These are phyloP conservation scores for Kodamaea nitidulidarum DNA, from an alignment of 805 yeast species.

Conservation along the genomic window DNA sequence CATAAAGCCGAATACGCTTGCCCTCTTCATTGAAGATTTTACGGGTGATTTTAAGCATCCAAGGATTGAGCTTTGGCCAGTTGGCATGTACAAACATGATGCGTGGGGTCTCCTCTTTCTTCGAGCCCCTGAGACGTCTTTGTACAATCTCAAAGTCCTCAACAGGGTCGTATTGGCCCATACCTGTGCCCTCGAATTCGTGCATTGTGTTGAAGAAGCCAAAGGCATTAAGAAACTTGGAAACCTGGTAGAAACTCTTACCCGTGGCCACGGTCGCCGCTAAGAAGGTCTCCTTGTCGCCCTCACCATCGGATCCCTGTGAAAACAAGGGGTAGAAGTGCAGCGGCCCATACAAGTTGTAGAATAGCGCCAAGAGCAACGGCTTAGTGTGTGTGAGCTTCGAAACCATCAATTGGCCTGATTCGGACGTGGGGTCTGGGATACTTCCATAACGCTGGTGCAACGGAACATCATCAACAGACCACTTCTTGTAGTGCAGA, in stretches of 20 bases:
- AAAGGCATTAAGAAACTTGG: slow-evolving; percentile 47
- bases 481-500: background rate
- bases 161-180: slow-evolving; percentile 73
- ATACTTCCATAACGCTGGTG: slow-evolving; percentile 30
- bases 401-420: slow-evolving; percentile 41
- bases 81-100: slow-evolving; percentile 61
- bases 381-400: slow-evolving; percentile 37
- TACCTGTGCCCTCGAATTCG: slow-evolving; percentile 62
- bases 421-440: slow-evolving; percentile 30
- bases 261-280: slow-evolving; percentile 58
- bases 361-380: slow-evolving; percentile 36
- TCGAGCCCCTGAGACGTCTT: slow-evolving; percentile 10
- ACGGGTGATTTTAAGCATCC: slow-evolving; percentile 42
- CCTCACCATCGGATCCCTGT: slow-evolving; percentile 61
- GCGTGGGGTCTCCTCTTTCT: slow-evolving; percentile 19
- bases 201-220: slow-evolving; percentile 38
- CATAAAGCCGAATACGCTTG: slow-evolving; percentile 53
- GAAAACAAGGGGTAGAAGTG: slow-evolving; percentile 41
- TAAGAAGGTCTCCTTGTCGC: slow-evolving; percentile 74
- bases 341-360: slow-evolving; percentile 40
- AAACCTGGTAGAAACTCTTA: slow-evolving; percentile 51
- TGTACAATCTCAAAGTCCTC: slow-evolving; percentile 42
- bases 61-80: slow-evolving; percentile 64
- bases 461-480: slow-evolving; percentile 21
- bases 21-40: slow-evolving; percentile 41